Evolutionary conservation across 73 alveolate genomes (phyloP).

Genomic region (Paramecium sonneborni): DNA sequence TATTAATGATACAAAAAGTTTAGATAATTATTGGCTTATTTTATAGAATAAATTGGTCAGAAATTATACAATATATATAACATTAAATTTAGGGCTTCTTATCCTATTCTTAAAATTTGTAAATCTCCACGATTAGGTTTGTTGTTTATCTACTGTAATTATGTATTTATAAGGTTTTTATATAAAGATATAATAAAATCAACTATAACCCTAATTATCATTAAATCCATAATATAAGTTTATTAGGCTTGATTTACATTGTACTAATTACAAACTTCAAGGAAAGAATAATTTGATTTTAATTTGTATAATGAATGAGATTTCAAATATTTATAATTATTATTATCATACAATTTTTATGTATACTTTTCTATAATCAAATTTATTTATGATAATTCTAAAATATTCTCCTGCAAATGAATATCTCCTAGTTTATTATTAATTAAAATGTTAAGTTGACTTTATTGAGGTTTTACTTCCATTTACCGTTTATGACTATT

Average conservation of each 20-base stretch:
- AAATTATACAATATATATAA: conserved; percentile 35
- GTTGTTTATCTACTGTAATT: background rate
- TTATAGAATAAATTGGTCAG: conserved; percentile 11
- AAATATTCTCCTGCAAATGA: background rate
- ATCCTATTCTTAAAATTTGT: background rate
- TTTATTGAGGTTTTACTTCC: background rate
- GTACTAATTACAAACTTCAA: background rate
- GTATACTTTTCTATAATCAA: background rate
- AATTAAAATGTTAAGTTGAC: background rate
- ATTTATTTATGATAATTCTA: background rate
- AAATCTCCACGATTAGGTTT: conserved; percentile 55
- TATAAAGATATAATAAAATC: conserved; percentile 3
- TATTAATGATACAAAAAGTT: background rate
- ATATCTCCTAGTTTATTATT: background rate
- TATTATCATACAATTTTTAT: background rate
- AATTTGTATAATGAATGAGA: background rate
- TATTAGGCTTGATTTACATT: background rate
- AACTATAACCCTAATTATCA: background rate
- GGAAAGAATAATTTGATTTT: background rate
- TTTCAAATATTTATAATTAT: no score
- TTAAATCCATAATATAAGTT: background rate
- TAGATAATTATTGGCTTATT: conserved; percentile 34
- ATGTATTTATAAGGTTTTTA: background rate
- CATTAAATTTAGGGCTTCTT: conserved; percentile 18
- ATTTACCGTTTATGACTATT: background rate